Base-by-base conservation (phyloP, 1,284 basidiomycete species). In the Leccinum solheimii region DNA sequence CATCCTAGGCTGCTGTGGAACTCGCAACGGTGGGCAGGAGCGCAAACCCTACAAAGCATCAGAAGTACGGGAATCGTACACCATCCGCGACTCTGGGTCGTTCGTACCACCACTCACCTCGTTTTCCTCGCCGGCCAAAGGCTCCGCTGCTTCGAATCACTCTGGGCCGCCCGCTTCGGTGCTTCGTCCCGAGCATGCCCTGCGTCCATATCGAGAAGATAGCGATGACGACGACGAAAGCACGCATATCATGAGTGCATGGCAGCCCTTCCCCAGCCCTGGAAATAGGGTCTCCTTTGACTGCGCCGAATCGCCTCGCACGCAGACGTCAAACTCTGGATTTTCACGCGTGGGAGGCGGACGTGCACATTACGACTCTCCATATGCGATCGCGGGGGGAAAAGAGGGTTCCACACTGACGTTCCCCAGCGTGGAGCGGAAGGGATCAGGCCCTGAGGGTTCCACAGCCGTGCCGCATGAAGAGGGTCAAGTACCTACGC, bases 201-300 rank as follows among this genome's bases (percentile, higher is more conserved):
- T 89, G 63, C 81, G 83, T 60, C 90, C 90, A 19, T 92, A 92
- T 70, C 81, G 81, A 64, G 90, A 93, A 71, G 90, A 91, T 43
- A 89, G 83, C 66, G 90, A 86, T 66, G 89, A 92, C 65, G 72
- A 86, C 30, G 90, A 92, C 68, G 92, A 94, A 68, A 83, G 78
- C 32, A 88, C 90, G 16, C 90, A 82, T 66, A 94, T 94, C 68
- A 94, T 94, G 90, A 87, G 86, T 51, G 88, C 92, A 23, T 93
- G 90, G 90, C 86, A 90, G 68, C 85, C 86, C 36, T 90, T 86
- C 78, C 83, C 81, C 0, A 78, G 82, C 13, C 72, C 79, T 40
- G 85, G 85, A 0, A 87, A 76, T 67, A 76, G 54, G 71, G 80
- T n/a, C 73, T 89, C 54, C 6, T 64, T 58, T 30, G 74, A 76